Conservation (phyloP, 306 rosid species). For the Lotus japonicus region DNA sequence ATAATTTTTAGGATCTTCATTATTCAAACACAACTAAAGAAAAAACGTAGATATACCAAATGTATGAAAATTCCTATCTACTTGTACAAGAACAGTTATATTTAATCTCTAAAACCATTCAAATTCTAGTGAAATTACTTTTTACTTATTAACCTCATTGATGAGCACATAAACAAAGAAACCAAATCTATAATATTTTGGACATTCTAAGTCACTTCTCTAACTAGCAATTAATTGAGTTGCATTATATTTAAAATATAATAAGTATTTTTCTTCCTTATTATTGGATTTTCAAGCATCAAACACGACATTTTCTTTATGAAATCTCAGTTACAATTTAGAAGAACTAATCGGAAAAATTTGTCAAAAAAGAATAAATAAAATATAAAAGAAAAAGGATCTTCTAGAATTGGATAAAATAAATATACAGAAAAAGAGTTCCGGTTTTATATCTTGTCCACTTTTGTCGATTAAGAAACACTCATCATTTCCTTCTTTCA, state of each 20-base stretch:
- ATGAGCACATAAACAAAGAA: neutral
- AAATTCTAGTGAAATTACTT: neutral
- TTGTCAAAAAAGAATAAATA: neutral
- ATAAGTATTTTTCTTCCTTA: neutral
- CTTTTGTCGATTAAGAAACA: neutral
- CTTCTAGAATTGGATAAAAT: no score
- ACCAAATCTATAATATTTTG: neutral
- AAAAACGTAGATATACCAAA: neutral
- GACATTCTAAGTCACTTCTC: neutral
- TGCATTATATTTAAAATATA: neutral
- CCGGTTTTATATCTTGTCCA: neutral
- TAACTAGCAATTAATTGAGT: neutral
- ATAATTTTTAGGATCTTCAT: neutral
- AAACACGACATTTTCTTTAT: neutral
- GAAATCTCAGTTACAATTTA: neutral
- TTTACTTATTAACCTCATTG: neutral
- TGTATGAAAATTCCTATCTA: neutral
- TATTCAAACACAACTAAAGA: neutral
- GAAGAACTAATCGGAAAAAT: neutral
- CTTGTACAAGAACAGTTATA: neutral
- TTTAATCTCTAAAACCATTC: neutral
- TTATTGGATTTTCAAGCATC: no score
- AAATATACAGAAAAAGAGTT: neutral
- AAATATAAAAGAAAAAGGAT: no score
- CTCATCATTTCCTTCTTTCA: neutral